Base-by-base conservation (phyloP, 306 rosid genomes). In the Sphenostylis stenocarpa region DNA sequence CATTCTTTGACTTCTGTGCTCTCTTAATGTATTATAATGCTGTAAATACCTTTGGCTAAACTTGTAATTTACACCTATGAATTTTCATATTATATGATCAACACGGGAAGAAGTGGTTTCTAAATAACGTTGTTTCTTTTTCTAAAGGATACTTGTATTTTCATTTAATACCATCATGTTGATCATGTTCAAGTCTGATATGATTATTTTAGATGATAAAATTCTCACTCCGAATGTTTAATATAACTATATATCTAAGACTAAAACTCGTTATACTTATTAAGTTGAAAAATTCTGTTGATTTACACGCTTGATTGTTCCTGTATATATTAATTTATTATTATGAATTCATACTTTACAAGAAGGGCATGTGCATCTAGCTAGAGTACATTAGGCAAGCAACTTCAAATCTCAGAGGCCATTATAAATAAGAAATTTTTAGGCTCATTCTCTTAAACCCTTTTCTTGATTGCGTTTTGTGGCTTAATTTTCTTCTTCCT, bases 371-470 rank as follows among this genome's bases (percentile, higher is more conserved):
- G 93, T 87, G 91, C 85, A 55, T 77, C 61, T 55, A 77, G 71
- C 78, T 78, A 81, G 84, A 80, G 81, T 58, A 76, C 78, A 79
- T 70, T 71, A 24, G 77, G 43, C 82, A 28, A 58, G 58, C 86
- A 49, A 13, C 51, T 52, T 70, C 44, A 43, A 70, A 78, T 75
- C 62, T 76, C 64, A 84, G 75, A 1, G n/a, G 52, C 74, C 69
- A 80, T 57, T 87, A 91, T 89, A 91, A 88, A 89, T 88, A 87
- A 45, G 72, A 72, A 56, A 7, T 56, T 58, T n/a, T 68, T 29
- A 51, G 67, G 62, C 77, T 77, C 74, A 44, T 57, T 82, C 79
- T 68, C 84, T 73, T 83, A 65, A 70, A 67, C 80, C 58, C 41
- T 66, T 66, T 69, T 47, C 69, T 64, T 79, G 21, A 52, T 72